Evolutionary conservation across 306 rosid genomes (phyloP), one percentile per base, ranked within the genome.

Genomic region (Pueraria montana): DNA sequence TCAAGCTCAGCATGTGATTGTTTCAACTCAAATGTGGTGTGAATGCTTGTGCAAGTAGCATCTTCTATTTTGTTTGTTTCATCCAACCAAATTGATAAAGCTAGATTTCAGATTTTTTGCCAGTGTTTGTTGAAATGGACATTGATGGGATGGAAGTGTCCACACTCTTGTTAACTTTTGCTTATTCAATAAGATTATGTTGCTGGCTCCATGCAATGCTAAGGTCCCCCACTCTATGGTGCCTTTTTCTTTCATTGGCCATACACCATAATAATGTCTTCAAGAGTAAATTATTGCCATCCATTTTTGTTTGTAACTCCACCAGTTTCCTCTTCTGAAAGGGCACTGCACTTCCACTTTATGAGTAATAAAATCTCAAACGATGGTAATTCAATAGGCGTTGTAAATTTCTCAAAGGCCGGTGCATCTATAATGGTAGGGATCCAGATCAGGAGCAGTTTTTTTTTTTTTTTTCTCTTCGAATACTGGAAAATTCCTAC

Each of bases 21-120:
- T 48, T 71, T 36, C 56, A 45, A 70, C 42, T 70, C 49, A 77
- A 59, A 59, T 34, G 43, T 23, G 43, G 53, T 72, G 45, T 73
- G 4, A 36, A 40, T 53, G 20, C 21, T 6, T 45, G 40, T 64
- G 36, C 17, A 1, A 45, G 46, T 4, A 18, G 46, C 71, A 61
- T 59, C 48, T 66, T 8, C 27, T 66, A n/a, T 76, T 74, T 36
- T 17, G 27, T 14, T 76, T 45, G 72, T 62, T 63, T 6, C 6
- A 49, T 50, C 38, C 17, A 55, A 34, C 36, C 13, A 78, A 48
- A 18, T 78, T 78, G 74, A 49, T 21, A 20, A 18, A 32, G 63
- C 4, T 26, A 45, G 34, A 68, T 20, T 42, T 40, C 38, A 49
- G 74, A 78, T 30, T 64, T 13, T 64, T 8, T 34, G 40, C 8